Evolutionary conservation across 2,329 filamentous ascomycete species (phyloP).

Genomic region (Beauveria scarabaeidicola): DNA sequence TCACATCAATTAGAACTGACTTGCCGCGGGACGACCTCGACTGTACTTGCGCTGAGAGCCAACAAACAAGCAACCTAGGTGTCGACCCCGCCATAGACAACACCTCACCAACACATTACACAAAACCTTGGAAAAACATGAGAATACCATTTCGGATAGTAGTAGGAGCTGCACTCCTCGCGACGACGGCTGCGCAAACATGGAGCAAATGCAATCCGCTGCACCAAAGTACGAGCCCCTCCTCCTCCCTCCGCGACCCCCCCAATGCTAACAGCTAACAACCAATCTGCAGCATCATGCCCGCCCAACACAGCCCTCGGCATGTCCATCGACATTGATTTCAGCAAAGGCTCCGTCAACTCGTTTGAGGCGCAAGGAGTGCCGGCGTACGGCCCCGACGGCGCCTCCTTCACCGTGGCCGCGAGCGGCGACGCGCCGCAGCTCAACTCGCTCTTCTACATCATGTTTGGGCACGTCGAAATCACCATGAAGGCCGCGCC

Average conservation of each 20-base stretch:
- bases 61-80: too few species aligned
- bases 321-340: constrained; percentile 75
- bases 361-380: constrained; percentile 65
- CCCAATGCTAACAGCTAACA: constrained; percentile 11
- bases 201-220: constrained; percentile 13
- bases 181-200: constrained; percentile 5
- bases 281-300: constrained; percentile 44
- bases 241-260: background rate
- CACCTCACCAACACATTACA: background rate
- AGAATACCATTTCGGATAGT: constrained; percentile 10
- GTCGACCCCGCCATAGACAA: background rate
- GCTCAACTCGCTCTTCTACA: constrained; percentile 87
- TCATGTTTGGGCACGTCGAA: constrained; percentile 95
- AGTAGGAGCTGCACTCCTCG: background rate
- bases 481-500: constrained; percentile 78
- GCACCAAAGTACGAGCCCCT: background rate
- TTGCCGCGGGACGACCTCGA: too few species aligned
- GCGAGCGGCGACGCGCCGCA: constrained; percentile 76
- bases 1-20: background rate
- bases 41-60: too few species aligned
- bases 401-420: constrained; percentile 72
- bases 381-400: constrained; percentile 63
- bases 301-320: constrained; percentile 72
- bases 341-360: constrained; percentile 67
- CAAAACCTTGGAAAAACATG: constrained; percentile 1